A percentile compares a stretch with the other conserved stretches of the same genome.
Evolutionary conservation across 257 asterid species (phyloP).

Genomic region (Schizonepeta tenuifolia): DNA sequence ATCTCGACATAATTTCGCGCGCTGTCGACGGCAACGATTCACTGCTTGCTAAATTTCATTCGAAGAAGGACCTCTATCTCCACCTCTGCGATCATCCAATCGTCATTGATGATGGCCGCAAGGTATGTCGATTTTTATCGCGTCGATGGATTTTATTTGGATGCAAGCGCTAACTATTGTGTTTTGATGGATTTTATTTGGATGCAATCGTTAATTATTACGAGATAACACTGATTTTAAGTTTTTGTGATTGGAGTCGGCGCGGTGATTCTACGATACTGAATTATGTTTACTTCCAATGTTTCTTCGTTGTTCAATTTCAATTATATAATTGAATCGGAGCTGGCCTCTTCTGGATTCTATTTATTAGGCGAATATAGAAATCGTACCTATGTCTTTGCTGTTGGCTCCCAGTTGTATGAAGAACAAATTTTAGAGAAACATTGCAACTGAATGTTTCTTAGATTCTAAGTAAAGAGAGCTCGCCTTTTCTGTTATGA

Average conservation of each 20-base stretch:
- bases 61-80: conserved; percentile 69
- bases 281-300: neutral
- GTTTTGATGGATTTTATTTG: neutral
- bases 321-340: neutral
- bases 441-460: neutral
- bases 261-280: conserved; percentile 7
- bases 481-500: neutral
- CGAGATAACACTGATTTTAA: neutral
- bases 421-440: neutral
- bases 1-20: conserved; percentile 53
- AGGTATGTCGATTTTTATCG: conserved; percentile 44
- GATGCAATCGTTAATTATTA: neutral
- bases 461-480: neutral
- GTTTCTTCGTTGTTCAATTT: neutral
- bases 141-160: neutral
- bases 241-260: conserved; percentile 4
- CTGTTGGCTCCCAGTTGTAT: neutral
- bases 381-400: neutral
- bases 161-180: neutral
- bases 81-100: conserved; percentile 61
- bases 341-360: neutral
- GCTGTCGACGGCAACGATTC: conserved; percentile 41
- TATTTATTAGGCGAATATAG: neutral
- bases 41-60: conserved; percentile 27
- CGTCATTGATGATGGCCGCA: conserved; percentile 60